phyloP scores from a whole-genome alignment of 2,329 filamentous ascomycete species.

The Aspergillus ustus region DNA sequence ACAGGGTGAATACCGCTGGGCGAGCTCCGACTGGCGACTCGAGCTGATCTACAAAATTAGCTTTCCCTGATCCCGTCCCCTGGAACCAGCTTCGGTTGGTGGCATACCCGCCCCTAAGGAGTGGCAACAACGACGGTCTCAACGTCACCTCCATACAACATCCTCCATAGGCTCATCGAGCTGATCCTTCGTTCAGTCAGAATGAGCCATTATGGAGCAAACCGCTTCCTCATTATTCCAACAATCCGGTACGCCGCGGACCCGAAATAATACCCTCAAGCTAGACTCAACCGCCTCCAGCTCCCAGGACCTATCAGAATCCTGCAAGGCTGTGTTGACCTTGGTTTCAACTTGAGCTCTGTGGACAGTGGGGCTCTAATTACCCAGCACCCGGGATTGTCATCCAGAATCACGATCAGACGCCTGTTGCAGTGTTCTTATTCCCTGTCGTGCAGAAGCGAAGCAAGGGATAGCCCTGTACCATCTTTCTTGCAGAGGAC shows the following conservation, averaged over 20 bases:
- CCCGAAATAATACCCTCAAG: background rate
- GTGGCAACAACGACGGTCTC: background rate
- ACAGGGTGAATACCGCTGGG: background rate
- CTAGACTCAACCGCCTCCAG: background rate
- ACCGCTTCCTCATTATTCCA: background rate
- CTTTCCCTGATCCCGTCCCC: constrained; percentile 25
- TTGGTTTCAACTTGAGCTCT: background rate
- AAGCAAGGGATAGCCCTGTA: constrained; percentile 25
- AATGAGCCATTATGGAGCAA: background rate
- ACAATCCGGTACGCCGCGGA: background rate
- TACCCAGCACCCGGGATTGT: background rate
- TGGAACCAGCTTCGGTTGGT: constrained; percentile 24
- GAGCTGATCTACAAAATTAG: constrained; percentile 21
- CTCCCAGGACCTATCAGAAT: background rate
- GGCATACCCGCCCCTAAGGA: constrained; percentile 7
- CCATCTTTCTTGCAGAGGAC: constrained; percentile 8
- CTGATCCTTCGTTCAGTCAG: background rate
- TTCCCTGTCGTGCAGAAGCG: constrained; percentile 6
- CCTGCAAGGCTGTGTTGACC: background rate
- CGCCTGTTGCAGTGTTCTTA: constrained; percentile 8
- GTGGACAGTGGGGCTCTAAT: background rate
- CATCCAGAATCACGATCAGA: background rate
- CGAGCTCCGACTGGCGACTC: constrained; percentile 7
- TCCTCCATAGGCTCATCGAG: background rate
- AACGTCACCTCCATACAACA: background rate